Base-by-base conservation (phyloP, 2,329 filamentous ascomycete species). In the Colletotrichum karsti region DNA sequence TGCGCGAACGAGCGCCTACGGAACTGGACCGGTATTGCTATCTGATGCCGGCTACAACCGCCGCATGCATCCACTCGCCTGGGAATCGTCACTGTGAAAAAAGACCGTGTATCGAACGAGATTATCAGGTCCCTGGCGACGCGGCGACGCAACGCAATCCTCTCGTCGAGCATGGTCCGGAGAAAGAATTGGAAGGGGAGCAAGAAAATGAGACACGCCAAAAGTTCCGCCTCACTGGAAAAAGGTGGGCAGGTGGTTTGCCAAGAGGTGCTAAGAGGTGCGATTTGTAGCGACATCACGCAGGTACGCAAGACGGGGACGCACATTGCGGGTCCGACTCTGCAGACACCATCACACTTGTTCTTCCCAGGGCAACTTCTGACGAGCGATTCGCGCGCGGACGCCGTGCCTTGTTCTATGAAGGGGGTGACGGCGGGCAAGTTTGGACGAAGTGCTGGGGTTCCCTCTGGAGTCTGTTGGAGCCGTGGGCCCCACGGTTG, bases 141-240 rank as follows among this genome's bases (percentile, higher is more conserved):
- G 42, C 41, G 57, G 37, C 50, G 26, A 64, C 41, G 59, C 30
- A 55, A 28, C 35, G 57, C 57, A 55, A 51, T 44, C 41, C 57
- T 37, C 33, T n/a, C n/a, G n/a, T n/a, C n/a, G n/a, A n/a, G n/a
- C 30, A 50, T n/a, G 42, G 24, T 33, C 58, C 12, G 26, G 7
- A 50, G n/a, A 33, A 30, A 15, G 9, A 50, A 44, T 3, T 12
- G n/a, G 26, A 13, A 15, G 26, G n/a, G 7, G 44, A 48, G 24
- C 44, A 13, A 66, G 37, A 51, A 59, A 39, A 37, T 67, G 64
- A 67, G 64, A 67, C 64, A 58, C 59, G 64, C 64, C 64, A 63
- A 63, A 67, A 67, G 64, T 63, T 39, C 64, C 64, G 64, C 64
- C 51, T 67, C 42, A 39, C 53, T 67, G 64, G 64, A 57, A 63